phyloP scores from a whole-genome alignment of 2,329 filamentous ascomycete genomes.

The Fusarium aywerte region DNA sequence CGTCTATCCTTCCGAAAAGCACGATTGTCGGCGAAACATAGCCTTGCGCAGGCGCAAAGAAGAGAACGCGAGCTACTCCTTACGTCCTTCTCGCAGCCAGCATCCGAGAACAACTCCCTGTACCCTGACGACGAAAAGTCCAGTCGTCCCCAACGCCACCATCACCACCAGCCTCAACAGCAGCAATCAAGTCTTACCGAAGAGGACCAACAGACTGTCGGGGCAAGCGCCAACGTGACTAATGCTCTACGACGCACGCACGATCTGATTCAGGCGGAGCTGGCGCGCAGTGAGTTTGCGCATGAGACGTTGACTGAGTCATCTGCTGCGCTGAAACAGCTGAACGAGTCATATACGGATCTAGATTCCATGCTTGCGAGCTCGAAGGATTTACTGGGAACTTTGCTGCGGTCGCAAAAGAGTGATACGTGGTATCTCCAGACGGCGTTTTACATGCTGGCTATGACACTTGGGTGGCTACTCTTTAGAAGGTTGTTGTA shows the following conservation, averaged over 20 bases:
- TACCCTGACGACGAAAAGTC: slow-evolving; percentile 41
- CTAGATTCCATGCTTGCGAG: slow-evolving; percentile 81
- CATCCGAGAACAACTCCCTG: slow-evolving; percentile 49
- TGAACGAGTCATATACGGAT: slow-evolving; percentile 83
- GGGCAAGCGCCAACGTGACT: slow-evolving; percentile 85
- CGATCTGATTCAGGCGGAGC: slow-evolving; percentile 84
- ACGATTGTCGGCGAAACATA: slow-evolving; percentile 80
- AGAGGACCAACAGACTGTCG: slow-evolving; percentile 77
- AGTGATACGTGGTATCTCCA: slow-evolving; percentile 98
- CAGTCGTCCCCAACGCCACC: slow-evolving; percentile 38
- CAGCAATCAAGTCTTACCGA: slow-evolving; percentile 59
- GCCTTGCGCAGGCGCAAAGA: slow-evolving; percentile 76
- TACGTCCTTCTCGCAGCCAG: slow-evolving; percentile 66
- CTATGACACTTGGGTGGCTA: slow-evolving; percentile 83
- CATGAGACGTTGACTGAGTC: slow-evolving; percentile 88
- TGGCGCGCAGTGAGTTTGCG: slow-evolving; percentile 88
- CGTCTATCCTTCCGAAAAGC: slow-evolving; percentile 82
- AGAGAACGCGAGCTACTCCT: slow-evolving; percentile 82
- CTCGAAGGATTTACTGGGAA: slow-evolving; percentile 79
- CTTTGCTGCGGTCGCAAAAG: slow-evolving; percentile 87
- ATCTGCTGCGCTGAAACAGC: slow-evolving; percentile 80
- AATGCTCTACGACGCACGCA: slow-evolving; percentile 85
- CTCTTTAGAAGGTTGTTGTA: slow-evolving; percentile 86
- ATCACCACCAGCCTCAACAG: slow-evolving; percentile 46
- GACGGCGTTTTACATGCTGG: slow-evolving; percentile 84